Evolutionary conservation across 1,139 yeast species (phyloP).

Genomic region (Torulaspora globosa): DNA sequence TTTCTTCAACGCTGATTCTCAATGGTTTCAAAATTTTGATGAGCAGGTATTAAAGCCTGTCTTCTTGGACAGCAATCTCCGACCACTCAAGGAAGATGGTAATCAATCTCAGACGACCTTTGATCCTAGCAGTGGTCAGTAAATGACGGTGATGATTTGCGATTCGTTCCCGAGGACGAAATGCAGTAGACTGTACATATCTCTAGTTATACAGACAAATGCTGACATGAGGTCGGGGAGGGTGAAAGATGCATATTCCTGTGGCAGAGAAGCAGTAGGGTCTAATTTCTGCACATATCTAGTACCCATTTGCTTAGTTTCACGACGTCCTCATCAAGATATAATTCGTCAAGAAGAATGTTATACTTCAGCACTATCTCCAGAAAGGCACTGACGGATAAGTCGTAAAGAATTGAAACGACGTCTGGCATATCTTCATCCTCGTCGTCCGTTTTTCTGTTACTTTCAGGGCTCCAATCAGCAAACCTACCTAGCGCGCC

Average conservation of each 20-base stretch:
- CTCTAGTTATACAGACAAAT: constrained; percentile 5
- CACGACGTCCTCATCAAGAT: constrained; percentile 57
- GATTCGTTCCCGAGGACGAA: neutral
- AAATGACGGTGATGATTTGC: constrained; percentile 1
- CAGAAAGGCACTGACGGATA: constrained; percentile 59
- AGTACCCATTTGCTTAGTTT: constrained; percentile 68
- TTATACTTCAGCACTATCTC: constrained; percentile 62
- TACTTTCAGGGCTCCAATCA: constrained; percentile 30
- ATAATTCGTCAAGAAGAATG: constrained; percentile 57
- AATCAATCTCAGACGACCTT: constrained; percentile 7
- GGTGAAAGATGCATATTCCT: neutral
- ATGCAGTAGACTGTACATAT: constrained; percentile 3
- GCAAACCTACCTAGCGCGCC: constrained; percentile 49
- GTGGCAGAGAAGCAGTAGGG: neutral
- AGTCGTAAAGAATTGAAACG: constrained; percentile 55
- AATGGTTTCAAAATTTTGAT: constrained; percentile 91
- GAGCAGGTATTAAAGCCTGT: constrained; percentile 96
- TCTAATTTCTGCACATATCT: constrained; percentile 40
- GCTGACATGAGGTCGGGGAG: neutral
- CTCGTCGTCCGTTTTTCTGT: constrained; percentile 16
- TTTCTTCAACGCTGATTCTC: constrained; percentile 61
- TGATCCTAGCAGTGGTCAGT: constrained; percentile 2
- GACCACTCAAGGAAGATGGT: constrained; percentile 9
- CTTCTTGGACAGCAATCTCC: constrained; percentile 54
- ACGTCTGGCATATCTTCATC: constrained; percentile 37